Conservation (phyloP, 352 stramenopile species). For the Pythium pyrilobum region DNA sequence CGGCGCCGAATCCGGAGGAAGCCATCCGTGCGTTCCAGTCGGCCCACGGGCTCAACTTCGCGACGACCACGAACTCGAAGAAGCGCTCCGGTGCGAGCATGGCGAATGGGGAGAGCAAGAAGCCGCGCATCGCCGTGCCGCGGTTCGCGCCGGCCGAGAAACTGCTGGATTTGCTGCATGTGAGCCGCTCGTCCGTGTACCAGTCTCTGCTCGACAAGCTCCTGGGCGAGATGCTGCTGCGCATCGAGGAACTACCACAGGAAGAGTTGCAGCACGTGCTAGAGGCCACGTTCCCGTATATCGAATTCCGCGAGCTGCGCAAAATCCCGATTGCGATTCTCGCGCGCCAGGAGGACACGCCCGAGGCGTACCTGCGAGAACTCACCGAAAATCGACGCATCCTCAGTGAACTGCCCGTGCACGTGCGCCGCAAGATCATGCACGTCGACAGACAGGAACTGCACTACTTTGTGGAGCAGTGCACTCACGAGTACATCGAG, state of each 20-base stretch:
- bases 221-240: slow-evolving; percentile 65
- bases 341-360: slow-evolving; percentile 72
- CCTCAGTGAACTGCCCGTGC: slow-evolving; percentile 67
- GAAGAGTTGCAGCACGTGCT: slow-evolving; percentile 64
- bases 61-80: slow-evolving; percentile 22
- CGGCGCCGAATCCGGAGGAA: slow-evolving; percentile 75
- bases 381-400: slow-evolving; percentile 80
- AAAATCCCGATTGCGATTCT: slow-evolving; percentile 81
- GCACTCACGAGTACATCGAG: slow-evolving; percentile 65
- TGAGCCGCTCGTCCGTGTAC: slow-evolving; percentile 59
- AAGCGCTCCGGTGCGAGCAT: background rate
- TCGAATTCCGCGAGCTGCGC: slow-evolving; percentile 84
- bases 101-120: slow-evolving; percentile 5
- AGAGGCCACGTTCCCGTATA: slow-evolving; percentile 82
- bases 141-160: slow-evolving; percentile 54
- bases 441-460: slow-evolving; percentile 66
- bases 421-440: slow-evolving; percentile 80
- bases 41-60: slow-evolving; percentile 48
- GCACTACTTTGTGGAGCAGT: slow-evolving; percentile 68
- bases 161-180: slow-evolving; percentile 73
- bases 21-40: slow-evolving; percentile 79
- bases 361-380: slow-evolving; percentile 67
- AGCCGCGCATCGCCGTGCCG: slow-evolving; percentile 3
- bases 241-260: slow-evolving; percentile 64
- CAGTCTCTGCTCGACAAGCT: slow-evolving; percentile 64